Conservation (phyloP, 129 eudicot species). For the Apium graveolens region DNA sequence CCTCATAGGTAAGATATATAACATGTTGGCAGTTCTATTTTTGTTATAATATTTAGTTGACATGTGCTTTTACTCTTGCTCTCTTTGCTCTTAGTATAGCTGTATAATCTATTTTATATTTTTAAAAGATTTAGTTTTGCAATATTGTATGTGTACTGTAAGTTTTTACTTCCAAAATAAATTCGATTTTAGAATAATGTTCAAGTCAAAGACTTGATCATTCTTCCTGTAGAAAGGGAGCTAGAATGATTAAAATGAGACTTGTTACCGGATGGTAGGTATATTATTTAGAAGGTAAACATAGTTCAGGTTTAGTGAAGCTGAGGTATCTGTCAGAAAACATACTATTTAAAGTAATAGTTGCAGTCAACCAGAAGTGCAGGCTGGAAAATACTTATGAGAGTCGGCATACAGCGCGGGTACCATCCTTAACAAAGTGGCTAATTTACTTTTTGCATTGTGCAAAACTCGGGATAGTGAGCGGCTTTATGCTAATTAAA, state of each 20-base stretch:
- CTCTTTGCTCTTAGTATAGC: neutral
- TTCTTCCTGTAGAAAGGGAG: neutral
- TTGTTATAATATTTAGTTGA: neutral
- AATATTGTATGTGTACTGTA: neutral
- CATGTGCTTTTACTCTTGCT: neutral
- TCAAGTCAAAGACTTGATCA: neutral
- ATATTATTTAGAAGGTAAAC: neutral
- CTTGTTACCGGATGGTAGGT: neutral
- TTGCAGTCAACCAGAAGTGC: neutral
- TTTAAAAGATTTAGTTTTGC: neutral
- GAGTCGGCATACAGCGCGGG: neutral
- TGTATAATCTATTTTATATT: neutral
- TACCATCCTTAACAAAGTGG: neutral
- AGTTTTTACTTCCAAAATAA: neutral
- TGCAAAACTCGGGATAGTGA: neutral
- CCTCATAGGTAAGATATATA: neutral
- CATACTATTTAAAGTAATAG: neutral
- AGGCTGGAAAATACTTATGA: neutral
- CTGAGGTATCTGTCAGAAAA: neutral
- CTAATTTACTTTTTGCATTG: neutral
- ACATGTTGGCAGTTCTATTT: neutral
- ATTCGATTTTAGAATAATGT: neutral
- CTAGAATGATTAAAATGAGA: neutral
- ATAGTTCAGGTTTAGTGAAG: neutral
- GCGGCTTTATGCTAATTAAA: neutral